Evolutionary conservation across 148 eudicot species (phyloP), one percentile per base, ranked within the genome.

Genomic region (Heliamphora exappendiculata): DNA sequence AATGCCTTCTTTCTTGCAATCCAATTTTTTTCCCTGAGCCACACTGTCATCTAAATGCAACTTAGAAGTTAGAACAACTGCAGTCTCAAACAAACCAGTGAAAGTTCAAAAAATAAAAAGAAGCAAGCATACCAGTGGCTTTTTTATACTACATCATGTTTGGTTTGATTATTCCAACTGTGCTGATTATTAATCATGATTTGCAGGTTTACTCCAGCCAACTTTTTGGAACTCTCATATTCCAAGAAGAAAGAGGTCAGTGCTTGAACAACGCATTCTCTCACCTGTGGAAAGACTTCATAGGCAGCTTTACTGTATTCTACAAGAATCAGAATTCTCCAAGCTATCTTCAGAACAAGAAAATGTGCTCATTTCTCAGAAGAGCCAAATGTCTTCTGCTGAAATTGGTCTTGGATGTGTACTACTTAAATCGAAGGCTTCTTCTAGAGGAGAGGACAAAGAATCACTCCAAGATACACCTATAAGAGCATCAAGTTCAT

Each of bases 351-450:
- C 49, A 41, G 62, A 50, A 36, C 62, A 51, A 65, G 78, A 76
- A 36, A 72, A 50, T 1, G 16, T 76, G 29, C 78, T 76, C 62
- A 50, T 76, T 53, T 50, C 26, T 22, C n/a, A 34, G 5, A 65
- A 53, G 60, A 50, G 45, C 34, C 47, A 20, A 22, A 66, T 14
- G 2, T 37, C 37, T 24, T 50, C 72, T 22, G 34, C 33, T 47
- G 78, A 76, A 66, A 76, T 66, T 37, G 72, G 72, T 16, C 78
- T 76, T 7, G 78, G 78, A 24, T 67, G 72, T 65, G 34, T 34
- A 24, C 72, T 76, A 26, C 49, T 76, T 22, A 62, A 44, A 64
- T 33, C 76, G 59, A 45, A 31, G 4, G 77, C 17, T 75, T 26
- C 76, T 59, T 75, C 58, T 16, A 13, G n/a, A 19, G 58, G 62